Conservation (phyloP, 2,329 filamentous ascomycete genomes). For the Fonsecaea pugnacius region DNA sequence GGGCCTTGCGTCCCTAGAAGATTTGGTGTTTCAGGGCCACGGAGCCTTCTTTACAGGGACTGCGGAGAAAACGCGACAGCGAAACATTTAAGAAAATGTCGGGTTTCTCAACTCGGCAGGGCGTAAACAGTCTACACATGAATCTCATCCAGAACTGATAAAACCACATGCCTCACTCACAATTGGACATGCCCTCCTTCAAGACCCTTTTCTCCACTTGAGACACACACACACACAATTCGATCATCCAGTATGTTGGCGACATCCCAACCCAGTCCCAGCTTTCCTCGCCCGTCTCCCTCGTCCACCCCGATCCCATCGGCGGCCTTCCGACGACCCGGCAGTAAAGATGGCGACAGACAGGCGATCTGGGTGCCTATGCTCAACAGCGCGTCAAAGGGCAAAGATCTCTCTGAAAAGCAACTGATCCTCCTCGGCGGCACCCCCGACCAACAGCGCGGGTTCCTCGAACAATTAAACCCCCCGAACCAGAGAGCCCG, state of each 20-base stretch:
- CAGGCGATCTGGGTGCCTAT: conserved; percentile 94
- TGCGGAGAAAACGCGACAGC: conserved; percentile 15
- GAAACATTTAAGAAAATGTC: neutral
- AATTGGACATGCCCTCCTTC: neutral
- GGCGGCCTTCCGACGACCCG: conserved; percentile 45
- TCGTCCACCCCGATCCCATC: conserved; percentile 34
- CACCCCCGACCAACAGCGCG: conserved; percentile 78
- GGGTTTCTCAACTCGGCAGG: conserved; percentile 3
- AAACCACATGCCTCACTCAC: neutral
- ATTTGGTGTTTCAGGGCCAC: neutral
- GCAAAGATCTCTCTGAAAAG: conserved; percentile 88
- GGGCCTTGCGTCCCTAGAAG: neutral
- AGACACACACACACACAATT: neutral
- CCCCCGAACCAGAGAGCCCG: conserved; percentile 45
- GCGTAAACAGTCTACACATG: neutral
- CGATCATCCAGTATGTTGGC: conserved; percentile 22
- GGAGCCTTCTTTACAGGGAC: neutral
- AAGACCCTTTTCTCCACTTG: neutral
- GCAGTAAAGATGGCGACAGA: conserved; percentile 67
- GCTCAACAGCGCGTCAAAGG: conserved; percentile 86
- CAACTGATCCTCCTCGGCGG: conserved; percentile 88
- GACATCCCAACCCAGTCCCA: conserved; percentile 24
- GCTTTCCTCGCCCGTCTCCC: conserved; percentile 16
- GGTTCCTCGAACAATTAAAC: conserved; percentile 71
- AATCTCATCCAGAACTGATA: neutral